These are phyloP conservation scores for Quercus tomentella DNA, from an alignment of 331 rosid genomes.

Conservation along the genomic window DNA sequence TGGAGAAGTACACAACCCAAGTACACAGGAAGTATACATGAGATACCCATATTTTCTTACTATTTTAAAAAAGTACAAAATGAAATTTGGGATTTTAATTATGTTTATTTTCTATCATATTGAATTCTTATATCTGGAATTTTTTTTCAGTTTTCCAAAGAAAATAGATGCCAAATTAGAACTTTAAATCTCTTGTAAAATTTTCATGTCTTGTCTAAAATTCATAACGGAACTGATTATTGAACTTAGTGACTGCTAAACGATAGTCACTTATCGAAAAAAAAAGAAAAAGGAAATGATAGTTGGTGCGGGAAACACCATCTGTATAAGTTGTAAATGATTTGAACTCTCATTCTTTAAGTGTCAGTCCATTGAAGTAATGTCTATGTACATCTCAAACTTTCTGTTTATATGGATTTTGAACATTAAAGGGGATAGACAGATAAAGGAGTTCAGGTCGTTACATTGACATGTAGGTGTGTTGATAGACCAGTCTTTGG, in stretches of 20 bases:
- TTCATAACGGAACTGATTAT: neutral
- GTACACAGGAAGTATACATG: too few relatives aligned
- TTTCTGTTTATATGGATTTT: neutral
- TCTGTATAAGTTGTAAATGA: neutral
- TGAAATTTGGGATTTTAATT: neutral
- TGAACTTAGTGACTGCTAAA: constrained; percentile 10
- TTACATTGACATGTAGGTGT: neutral
- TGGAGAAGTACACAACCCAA: too few relatives aligned
- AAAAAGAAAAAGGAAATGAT: neutral
- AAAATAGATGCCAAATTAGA: neutral
- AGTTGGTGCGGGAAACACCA: neutral
- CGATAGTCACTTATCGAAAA: too few relatives aligned
- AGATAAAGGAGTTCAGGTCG: neutral
- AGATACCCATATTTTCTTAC: too few relatives aligned
- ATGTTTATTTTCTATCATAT: constrained; percentile 11
- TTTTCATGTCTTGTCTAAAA: neutral
- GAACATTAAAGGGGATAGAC: neutral
- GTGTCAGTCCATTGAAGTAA: neutral
- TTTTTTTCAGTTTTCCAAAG: neutral
- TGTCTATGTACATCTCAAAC: neutral
- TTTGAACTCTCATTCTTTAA: neutral
- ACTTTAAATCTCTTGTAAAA: neutral
- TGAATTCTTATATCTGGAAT: neutral
- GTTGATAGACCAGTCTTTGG: neutral
- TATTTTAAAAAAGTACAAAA: neutral